Conservation (phyloP, 1,139 yeast genomes). For the Geotrichum macrosporum region DNA sequence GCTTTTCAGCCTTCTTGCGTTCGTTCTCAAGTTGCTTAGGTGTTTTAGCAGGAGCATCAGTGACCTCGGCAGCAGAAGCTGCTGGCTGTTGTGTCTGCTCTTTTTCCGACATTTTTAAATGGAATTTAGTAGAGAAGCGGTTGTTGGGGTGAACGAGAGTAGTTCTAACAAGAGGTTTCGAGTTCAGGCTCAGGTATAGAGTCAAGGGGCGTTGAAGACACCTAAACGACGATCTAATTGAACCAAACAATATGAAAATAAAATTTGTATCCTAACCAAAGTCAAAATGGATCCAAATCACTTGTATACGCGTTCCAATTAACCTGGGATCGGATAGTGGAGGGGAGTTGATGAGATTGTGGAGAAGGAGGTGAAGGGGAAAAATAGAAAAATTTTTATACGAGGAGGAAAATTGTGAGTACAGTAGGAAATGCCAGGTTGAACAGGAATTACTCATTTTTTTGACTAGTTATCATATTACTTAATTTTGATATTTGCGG, state of each 20-base stretch:
- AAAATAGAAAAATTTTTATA: slow-evolving; percentile 2
- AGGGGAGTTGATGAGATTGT: not conserved
- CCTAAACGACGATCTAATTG: slow-evolving; percentile 17
- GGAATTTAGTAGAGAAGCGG: not conserved
- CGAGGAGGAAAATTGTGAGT: not conserved
- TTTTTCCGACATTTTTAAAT: slow-evolving; percentile 26
- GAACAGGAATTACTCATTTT: slow-evolving; percentile 8
- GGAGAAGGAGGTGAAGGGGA: slow-evolving; percentile 2
- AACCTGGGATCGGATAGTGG: slow-evolving; percentile 4
- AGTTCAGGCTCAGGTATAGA: slow-evolving; percentile 9
- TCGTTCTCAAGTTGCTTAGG: slow-evolving; percentile 70
- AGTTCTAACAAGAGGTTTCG: slow-evolving; percentile 5
- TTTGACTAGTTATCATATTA: not conserved
- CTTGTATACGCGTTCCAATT: not conserved
- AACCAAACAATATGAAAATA: slow-evolving; percentile 16
- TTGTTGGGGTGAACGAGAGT: slow-evolving; percentile 1
- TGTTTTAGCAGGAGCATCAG: slow-evolving; percentile 35
- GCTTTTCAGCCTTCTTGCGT: slow-evolving; percentile 91
- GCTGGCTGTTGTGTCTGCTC: slow-evolving; percentile 18
- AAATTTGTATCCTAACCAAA: slow-evolving; percentile 4
- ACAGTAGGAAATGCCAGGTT: not conserved
- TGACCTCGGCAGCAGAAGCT: slow-evolving; percentile 21
- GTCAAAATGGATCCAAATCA: not conserved
- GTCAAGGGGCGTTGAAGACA: slow-evolving; percentile 20
- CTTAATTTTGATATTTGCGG: slow-evolving; percentile 3